Conservation (phyloP, 148 eudicot species). For the Limonium bicolor region DNA sequence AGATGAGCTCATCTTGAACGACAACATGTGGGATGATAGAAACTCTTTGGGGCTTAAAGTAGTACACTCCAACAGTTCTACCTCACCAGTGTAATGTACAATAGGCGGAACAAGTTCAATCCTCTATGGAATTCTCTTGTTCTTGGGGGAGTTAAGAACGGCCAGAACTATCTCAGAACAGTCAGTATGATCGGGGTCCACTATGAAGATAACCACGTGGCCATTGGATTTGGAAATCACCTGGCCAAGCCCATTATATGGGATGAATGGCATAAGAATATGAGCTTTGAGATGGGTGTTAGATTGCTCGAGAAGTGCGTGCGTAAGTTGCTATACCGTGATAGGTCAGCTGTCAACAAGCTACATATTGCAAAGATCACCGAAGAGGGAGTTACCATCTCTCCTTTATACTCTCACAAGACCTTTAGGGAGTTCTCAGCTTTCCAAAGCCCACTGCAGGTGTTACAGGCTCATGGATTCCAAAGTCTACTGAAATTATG, state of each 20-base stretch:
- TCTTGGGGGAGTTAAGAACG: conserved; percentile 89
- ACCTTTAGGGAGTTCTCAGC: too few species aligned
- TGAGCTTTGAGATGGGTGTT: conserved; percentile 81
- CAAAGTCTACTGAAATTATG: too few species aligned
- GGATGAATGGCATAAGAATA: conserved; percentile 70
- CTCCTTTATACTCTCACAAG: too few species aligned
- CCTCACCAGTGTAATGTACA: conserved; percentile 74
- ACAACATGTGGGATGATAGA: conserved; percentile 97
- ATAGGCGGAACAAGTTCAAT: conserved; percentile 83
- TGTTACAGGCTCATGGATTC: too few species aligned
- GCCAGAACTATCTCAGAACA: conserved; percentile 81
- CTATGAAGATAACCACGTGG: conserved; percentile 73
- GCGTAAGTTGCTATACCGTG: conserved; percentile 88
- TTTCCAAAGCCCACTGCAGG: too few species aligned
- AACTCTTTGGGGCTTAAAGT: conserved; percentile 86
- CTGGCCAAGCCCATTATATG: conserved; percentile 84
- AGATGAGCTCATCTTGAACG: conserved; percentile 71
- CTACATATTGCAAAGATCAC: too few species aligned
- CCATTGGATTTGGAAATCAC: conserved; percentile 91
- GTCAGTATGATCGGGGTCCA: conserved; percentile 95
- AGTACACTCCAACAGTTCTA: conserved; percentile 78
- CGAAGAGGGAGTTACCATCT: too few species aligned
- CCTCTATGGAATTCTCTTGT: conserved; percentile 91
- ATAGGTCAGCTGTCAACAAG: conserved; percentile 86
- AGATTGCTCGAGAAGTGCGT: conserved; percentile 77